A percentile compares a stretch with the other conserved stretches of the same genome.
Conservation (phyloP, 2,329 filamentous ascomycete species). For the Exophiala lecanii-corni region DNA sequence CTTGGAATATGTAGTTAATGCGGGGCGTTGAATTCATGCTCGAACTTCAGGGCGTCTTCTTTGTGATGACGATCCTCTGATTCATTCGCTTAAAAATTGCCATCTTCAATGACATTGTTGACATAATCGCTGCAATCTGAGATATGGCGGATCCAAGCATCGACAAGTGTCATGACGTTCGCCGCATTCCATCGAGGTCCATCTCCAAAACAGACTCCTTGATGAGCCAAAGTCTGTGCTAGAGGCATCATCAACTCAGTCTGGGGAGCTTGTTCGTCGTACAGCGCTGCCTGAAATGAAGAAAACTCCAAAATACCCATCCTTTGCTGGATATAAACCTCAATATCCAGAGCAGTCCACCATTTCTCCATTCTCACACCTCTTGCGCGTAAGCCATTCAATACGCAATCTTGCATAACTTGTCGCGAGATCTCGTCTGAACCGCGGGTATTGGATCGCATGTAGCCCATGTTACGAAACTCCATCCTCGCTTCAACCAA, state of each 20-base stretch:
- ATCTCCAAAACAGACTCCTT: conserved; percentile 3
- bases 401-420: not conserved
- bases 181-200: conserved; percentile 4
- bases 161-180: not conserved
- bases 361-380: conserved; percentile 4
- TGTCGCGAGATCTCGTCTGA: not conserved
- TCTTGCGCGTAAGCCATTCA: not conserved
- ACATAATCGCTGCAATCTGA: no score
- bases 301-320: conserved; percentile 2
- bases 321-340: not conserved
- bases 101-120: no score
- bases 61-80: no score
- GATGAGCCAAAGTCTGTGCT: not conserved
- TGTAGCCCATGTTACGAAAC: conserved; percentile 7
- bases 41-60: no score
- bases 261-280: not conserved
- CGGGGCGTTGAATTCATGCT: no score
- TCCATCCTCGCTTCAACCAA: conserved; percentile 4
- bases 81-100: no score
- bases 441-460: conserved; percentile 1
- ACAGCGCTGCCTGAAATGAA: conserved; percentile 1
- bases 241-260: conserved; percentile 3
- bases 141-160: not conserved
- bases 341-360: conserved; percentile 4
- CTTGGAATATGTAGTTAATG: no score